Evolutionary conservation across 2,329 filamentous ascomycete genomes (phyloP).

Genomic region (Aspergillus sergii): DNA sequence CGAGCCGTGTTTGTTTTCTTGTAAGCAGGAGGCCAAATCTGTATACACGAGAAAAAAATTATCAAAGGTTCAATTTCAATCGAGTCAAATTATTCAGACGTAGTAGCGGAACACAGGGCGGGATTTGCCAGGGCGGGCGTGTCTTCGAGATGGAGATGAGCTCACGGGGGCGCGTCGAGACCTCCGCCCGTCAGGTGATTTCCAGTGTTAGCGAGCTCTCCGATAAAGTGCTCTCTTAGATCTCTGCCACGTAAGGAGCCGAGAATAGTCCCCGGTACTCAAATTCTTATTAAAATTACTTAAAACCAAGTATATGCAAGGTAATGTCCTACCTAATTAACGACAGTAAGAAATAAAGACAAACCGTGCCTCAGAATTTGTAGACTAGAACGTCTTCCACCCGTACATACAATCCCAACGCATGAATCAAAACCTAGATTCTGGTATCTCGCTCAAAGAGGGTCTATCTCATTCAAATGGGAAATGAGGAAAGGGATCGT

Average conservation of each 20-base stretch:
- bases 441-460: constrained; percentile 45
- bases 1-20: background rate
- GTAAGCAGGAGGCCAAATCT: background rate
- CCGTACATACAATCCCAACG: constrained; percentile 6
- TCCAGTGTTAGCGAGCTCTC: constrained; percentile 10
- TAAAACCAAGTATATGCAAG: constrained; percentile 3
- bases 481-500: constrained; percentile 28
- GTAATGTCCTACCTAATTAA: constrained; percentile 1
- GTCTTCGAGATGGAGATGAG: constrained; percentile 33
- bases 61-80: background rate
- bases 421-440: constrained; percentile 36
- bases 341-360: constrained; percentile 13
- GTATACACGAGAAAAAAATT: background rate
- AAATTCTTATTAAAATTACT: background rate
- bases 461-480: constrained; percentile 42
- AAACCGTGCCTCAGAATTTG: constrained; percentile 2
- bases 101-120: constrained; percentile 1
- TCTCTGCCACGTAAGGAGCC: background rate
- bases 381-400: background rate
- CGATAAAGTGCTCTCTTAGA: background rate
- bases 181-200: constrained; percentile 32
- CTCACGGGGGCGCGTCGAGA: constrained; percentile 35
- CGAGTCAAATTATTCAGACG: background rate
- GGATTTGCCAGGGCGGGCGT: constrained; percentile 20
- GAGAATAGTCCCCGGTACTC: background rate